A percentile compares a stretch with the other conserved stretches of the same genome.
These are phyloP conservation scores for Acanthamoeba healyi DNA, from an alignment of 208 protist genomes.

Conservation along the genomic window DNA sequence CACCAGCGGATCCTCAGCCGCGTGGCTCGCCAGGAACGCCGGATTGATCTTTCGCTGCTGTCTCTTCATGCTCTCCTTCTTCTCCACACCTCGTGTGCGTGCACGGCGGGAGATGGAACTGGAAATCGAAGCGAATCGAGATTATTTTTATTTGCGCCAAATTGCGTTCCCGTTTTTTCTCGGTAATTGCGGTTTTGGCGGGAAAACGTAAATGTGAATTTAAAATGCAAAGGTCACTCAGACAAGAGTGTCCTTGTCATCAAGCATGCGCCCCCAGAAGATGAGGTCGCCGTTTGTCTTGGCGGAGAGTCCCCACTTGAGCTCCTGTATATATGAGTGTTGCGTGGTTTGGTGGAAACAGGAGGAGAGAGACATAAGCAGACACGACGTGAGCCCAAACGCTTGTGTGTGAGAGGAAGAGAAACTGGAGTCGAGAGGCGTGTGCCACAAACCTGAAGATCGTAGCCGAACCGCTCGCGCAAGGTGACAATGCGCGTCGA, in stretches of 20 bases:
- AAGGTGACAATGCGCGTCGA: conserved; percentile 61
- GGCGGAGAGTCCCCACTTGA: conserved; percentile 13
- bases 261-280: conserved; percentile 35
- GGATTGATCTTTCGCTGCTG: conserved; percentile 18
- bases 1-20: background rate
- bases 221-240: background rate
- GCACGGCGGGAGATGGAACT: background rate
- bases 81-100: too few relatives aligned
- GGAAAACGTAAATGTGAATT: background rate
- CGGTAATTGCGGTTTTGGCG: background rate
- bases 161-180: conserved; percentile 4
- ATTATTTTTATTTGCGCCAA: background rate
- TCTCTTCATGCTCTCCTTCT: background rate
- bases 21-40: conserved; percentile 12
- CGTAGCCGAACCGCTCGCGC: conserved; percentile 37
- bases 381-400: too few relatives aligned
- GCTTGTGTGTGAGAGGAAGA: too few relatives aligned
- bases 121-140: too few relatives aligned
- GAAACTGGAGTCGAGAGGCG: background rate
- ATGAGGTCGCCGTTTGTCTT: conserved; percentile 50
- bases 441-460: conserved; percentile 60
- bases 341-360: background rate
- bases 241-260: background rate
- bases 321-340: background rate
- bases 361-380: background rate